Evolutionary conservation across 306 rosid species (phyloP), one percentile per base, ranked within the genome.

Genomic region (Gastrolobium villosum): DNA sequence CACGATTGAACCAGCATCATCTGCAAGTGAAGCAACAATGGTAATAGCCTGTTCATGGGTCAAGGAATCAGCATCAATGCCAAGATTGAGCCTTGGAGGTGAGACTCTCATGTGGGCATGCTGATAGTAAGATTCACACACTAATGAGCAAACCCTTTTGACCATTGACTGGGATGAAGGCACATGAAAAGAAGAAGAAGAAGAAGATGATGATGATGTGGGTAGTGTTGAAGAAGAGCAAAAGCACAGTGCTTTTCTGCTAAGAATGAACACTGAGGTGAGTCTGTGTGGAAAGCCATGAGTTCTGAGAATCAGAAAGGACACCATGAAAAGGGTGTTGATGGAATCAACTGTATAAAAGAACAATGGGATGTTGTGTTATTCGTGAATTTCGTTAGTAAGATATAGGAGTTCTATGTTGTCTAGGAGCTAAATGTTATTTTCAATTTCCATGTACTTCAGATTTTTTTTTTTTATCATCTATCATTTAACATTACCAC

Each of bases 1-100:
- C 75, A 85, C 87, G 97, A 92, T 86, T 4, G 97, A 90, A 48
- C 99, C 97, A 31, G 85, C 91, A 39, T 92, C 87, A 11, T 62
- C 69, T 4, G 96, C 90, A 40, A 92, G 97, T 0, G 97, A 86
- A 76, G 97, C 90, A 72, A 90, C 92, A 2, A 88, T 57, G 5
- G 95, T 82, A 49, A 89, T 77, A 48, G 82, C 91, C 46, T 91
- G 97, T 43, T 92, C 97, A 7, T 79, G 86, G 36, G 90, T 83
- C 82, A 95, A 45, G 4, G 86, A 89, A 53, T 86, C 81, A 3
- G 78, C 32, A 13, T 94, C 83, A 4, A 86, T n/a, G 20, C 73
- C 75, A 11, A 94, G 90, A 62, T 79, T 70, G 28, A 92, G 92
- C 44, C 72, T 85, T 44, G 90, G 87, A 76, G 83, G 81, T 1